Base-by-base conservation (phyloP, 1,284 basidiomycete genomes). In the Cutaneotrichosporon sp. region DNA sequence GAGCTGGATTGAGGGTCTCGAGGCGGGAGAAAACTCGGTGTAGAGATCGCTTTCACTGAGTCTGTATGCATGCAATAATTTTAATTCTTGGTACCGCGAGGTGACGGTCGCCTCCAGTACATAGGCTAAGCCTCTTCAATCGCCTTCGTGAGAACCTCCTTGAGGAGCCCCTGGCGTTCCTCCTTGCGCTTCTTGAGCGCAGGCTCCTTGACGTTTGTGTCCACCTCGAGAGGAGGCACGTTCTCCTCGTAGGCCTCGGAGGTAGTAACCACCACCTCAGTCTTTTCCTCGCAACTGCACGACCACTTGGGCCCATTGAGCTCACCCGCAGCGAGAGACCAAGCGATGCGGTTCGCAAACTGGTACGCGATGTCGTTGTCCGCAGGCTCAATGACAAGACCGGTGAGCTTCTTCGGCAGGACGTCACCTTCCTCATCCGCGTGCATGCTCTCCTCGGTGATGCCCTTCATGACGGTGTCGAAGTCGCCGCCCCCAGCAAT, bases 1-100 rank as follows among this genome's bases (percentile, higher is more conserved):
- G 66, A 57, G 64, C 61, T 64, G 17, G 22, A 11, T 53, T 4
- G 17, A 25, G 34, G 41, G 34, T 12, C 22, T 44, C 25, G 52
- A 53, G 46, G 5, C 8, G 14, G 46, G 46, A n/a, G 19, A 41
- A 29, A 27, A 29, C 27, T 20, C 10, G 19, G 19, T 49, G 27
- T 48, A 47, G 34, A 27, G 24, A 11, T 19, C 14, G 37, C 34
- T 37, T 39, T 16, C 22, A 41, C 38, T 7, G 24, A 26, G n/a
- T 38, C n/a, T 41, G 22, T 24, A 41, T 41, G 34, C 9, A 22
- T 14, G 14, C 19, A 8, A 10, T 2, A 22, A 38, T 22, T 38
- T 20, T 3, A 34, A 14, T 7, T 4, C 35, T 38, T n/a, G n/a
- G n/a, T n/a, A n/a, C n/a, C n/a, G n/a, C n/a, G n/a, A n/a, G n/a